Conservation (phyloP, 768 basidiomycete genomes). For the Tremella mesenterica region DNA sequence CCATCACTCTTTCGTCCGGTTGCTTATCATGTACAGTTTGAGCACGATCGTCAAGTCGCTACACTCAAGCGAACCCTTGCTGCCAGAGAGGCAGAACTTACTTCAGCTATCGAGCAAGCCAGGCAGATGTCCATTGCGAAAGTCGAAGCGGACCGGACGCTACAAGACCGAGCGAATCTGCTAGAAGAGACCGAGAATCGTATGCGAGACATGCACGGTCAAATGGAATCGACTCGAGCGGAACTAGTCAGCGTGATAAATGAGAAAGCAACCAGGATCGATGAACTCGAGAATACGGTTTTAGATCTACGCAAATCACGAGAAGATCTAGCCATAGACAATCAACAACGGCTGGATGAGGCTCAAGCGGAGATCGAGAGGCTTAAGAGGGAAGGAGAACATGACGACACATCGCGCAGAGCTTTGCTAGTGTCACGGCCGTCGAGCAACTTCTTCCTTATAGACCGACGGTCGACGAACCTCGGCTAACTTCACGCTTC, state of each 20-base stretch:
- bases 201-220: slow-evolving; percentile 13
- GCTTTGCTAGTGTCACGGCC: too few species aligned
- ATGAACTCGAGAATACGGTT: slow-evolving; percentile 25
- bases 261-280: slow-evolving; percentile 21
- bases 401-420: too few species aligned
- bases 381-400: too few species aligned
- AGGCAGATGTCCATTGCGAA: slow-evolving; percentile 4
- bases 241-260: slow-evolving; percentile 25
- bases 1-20: too few species aligned
- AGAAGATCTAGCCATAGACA: slow-evolving; percentile 32
- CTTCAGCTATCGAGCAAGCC: slow-evolving; percentile 5
- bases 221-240: slow-evolving; percentile 20
- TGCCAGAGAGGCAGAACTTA: slow-evolving; percentile 23
- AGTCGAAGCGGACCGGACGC: neutral
- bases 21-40: slow-evolving; percentile 13
- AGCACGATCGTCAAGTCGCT: slow-evolving; percentile 24
- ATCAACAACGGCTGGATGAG: slow-evolving; percentile 18
- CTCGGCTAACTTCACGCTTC: too few species aligned
- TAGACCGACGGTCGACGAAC: too few species aligned
- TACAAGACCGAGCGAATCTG: too few species aligned
- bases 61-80: slow-evolving; percentile 20
- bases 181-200: slow-evolving; percentile 9
- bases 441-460: too few species aligned
- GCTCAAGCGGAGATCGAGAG: neutral
- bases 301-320: slow-evolving; percentile 28